These are phyloP conservation scores for Artemisia annua DNA, from an alignment of 129 eudicot species.

Conservation along the genomic window DNA sequence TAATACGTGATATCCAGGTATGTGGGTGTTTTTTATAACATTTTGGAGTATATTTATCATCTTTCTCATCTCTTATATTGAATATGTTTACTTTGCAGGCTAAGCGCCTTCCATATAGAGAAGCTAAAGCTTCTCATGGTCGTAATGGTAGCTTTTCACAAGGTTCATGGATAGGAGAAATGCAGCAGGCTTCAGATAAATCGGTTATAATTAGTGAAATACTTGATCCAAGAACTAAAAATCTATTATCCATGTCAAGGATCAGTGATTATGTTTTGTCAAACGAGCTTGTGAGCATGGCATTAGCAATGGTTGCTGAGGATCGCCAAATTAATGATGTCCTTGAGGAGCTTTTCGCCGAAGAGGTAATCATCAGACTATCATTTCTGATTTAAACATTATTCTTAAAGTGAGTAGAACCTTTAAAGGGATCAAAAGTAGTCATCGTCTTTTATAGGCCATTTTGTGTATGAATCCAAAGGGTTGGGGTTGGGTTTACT, in stretches of 20 bases:
- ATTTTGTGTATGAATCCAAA: not conserved
- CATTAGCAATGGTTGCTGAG: slow-evolving; percentile 90
- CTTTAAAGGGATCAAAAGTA: not conserved
- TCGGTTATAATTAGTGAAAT: slow-evolving; percentile 88
- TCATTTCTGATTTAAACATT: not conserved
- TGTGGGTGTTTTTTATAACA: not conserved
- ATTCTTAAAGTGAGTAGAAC: slow-evolving; percentile 2
- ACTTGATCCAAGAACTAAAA: slow-evolving; percentile 85
- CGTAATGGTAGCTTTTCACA: slow-evolving; percentile 75
- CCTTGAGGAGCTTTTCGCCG: slow-evolving; percentile 83
- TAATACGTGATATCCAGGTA: slow-evolving; percentile 94
- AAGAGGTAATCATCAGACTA: slow-evolving; percentile 53
- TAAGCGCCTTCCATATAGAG: slow-evolving; percentile 84
- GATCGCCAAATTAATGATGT: slow-evolving; percentile 89
- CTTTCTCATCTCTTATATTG: not conserved
- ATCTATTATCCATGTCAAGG: slow-evolving; percentile 79
- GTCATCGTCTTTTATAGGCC: not conserved
- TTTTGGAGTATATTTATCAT: not conserved
- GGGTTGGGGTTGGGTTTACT: not conserved
- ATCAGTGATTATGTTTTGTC: slow-evolving; percentile 88
- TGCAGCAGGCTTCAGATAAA: slow-evolving; percentile 88
- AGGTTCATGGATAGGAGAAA: slow-evolving; percentile 94
- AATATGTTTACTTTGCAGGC: slow-evolving; percentile 50
- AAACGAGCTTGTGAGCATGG: slow-evolving; percentile 92
- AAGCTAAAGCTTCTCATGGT: slow-evolving; percentile 57